phyloP scores from a whole-genome alignment of 306 rosid genomes.

The Luffa aegyptiaca region DNA sequence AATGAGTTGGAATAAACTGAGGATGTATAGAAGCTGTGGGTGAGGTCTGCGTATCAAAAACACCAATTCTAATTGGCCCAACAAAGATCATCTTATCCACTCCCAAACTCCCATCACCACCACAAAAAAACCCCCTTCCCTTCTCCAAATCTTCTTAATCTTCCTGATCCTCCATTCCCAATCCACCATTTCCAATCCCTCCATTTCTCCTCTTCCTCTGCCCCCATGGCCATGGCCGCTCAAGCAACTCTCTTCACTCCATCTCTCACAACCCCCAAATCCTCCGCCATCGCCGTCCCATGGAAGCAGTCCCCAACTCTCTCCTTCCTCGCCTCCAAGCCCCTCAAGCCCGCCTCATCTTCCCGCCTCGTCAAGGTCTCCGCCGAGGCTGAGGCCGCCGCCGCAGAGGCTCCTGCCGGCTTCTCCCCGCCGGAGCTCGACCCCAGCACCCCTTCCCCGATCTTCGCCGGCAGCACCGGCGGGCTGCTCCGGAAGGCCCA shows the following conservation, averaged over 20 bases:
- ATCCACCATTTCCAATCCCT: background rate
- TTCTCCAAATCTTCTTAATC: background rate
- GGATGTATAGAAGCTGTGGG: background rate
- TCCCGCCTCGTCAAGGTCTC: constrained; percentile 25
- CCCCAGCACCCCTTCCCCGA: constrained; percentile 93
- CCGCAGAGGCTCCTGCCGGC: constrained; percentile 61
- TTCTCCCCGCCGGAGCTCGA: constrained; percentile 86
- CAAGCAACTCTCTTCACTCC: constrained; percentile 84
- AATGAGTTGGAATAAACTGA: background rate
- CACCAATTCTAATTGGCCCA: constrained; percentile 36
- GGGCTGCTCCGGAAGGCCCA: constrained; percentile 88
- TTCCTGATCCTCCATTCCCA: background rate
- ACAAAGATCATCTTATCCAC: constrained; percentile 55
- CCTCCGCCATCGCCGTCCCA: constrained; percentile 25
- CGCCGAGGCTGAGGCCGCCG: constrained; percentile 21
- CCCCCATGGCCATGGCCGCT: constrained; percentile 68
- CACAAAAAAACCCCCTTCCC: background rate
- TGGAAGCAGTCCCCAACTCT: constrained; percentile 53
- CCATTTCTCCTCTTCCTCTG: background rate
- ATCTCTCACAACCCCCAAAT: constrained; percentile 32
- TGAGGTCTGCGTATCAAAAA: constrained; percentile 33
- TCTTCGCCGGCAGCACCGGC: constrained; percentile 91
- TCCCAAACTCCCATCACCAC: constrained; percentile 21
- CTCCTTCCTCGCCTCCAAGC: constrained; percentile 39
- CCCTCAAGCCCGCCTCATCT: constrained; percentile 25